These are phyloP conservation scores for Fusarium devonianum DNA, from an alignment of 2,329 filamentous ascomycete species.

Conservation along the genomic window DNA sequence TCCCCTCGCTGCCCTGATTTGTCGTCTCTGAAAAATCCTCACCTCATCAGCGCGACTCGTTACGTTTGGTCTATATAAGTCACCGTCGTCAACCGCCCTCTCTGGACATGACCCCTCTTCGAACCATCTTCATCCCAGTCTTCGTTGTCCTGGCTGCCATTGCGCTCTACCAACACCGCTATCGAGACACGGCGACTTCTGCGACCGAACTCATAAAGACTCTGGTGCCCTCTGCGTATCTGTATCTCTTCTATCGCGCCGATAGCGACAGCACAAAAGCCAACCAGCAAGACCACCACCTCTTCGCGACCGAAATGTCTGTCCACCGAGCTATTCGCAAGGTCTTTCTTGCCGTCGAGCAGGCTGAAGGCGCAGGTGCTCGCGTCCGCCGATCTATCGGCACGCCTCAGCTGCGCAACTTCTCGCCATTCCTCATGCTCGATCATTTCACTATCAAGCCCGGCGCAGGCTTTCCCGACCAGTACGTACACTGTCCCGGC, in stretches of 20 bases:
- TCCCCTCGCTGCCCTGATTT: conserved; percentile 15
- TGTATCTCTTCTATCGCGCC: conserved; percentile 3
- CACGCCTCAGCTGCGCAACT: conserved; percentile 80
- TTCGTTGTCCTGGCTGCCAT: conserved; percentile 44
- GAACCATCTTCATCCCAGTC: conserved; percentile 40
- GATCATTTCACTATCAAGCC: conserved; percentile 86
- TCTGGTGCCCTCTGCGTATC: conserved; percentile 4
- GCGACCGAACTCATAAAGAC: conserved; percentile 29
- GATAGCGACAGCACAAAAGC: conserved; percentile 5
- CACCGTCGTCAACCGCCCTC: conserved; percentile 18
- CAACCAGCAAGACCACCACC: conserved; percentile 32
- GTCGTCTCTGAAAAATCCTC: conserved; percentile 26
- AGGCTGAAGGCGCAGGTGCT: conserved; percentile 87
- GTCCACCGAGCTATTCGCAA: conserved; percentile 79
- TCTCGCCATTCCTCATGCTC: conserved; percentile 94
- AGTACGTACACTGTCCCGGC: conserved; percentile 50
- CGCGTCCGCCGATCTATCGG: conserved; percentile 87
- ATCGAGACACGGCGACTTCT: conserved; percentile 31
- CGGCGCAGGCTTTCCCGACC: conserved; percentile 89
- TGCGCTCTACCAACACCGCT: conserved; percentile 37
- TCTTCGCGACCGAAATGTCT: conserved; percentile 63
- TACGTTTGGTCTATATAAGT: conserved; percentile 32
- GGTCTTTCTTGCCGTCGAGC: conserved; percentile 83
- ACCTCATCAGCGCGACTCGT: conserved; percentile 15
- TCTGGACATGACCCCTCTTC: conserved; percentile 44